Base-by-base conservation (phyloP, 2,329 filamentous ascomycete species). In the Dryadomyces quercivorus region DNA sequence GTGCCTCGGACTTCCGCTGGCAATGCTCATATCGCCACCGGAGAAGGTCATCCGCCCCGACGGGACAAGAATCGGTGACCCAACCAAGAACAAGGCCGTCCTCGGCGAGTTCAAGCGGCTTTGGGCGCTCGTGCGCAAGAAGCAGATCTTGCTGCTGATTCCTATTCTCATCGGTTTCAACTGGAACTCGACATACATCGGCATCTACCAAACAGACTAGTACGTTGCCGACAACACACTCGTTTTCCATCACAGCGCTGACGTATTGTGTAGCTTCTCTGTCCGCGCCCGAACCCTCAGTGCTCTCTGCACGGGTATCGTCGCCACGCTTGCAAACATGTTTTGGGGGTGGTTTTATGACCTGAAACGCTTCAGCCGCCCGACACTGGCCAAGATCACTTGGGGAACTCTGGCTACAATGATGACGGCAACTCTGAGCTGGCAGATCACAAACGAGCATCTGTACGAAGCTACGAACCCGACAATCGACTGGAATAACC, bases 341-440 rank as follows among this genome's bases (percentile, higher is more conserved):
- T 69, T 75, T 51, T 75, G 71, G 72, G 73, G 74, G 1, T 75
- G 71, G 70, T 71, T 75, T 59, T 74, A 70, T 61, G 75, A 77
- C 57, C 63, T 69, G 2, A 70, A 69, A 54, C 62, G 56, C 9
- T 65, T 75, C 51, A 67, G 66, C 40, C 68, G 74, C 6, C 72
- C 67, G 1, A 64, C 63, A 1, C 62, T 74, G 5, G 74, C 74
- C 1, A 72, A 69, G 56, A 56, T 66, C 26, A 71, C 72, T 0
- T 76, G 73, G 67, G 58, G 55, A 0, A 64, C 69, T 54, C 71
- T 75, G 9, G 64, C 71, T 0, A 13, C 68, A 9, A 57, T 68
- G 9, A 74, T 76, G 70, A 62, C 72, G 5, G 67, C 64, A 0
- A 50, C 73, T 1, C 72, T 76, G 53, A 66, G 65, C 4, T 78